A percentile compares a stretch with the other conserved stretches of the same genome.
Evolutionary conservation across 306 rosid genomes (phyloP).

Genomic region (Senna siamea): DNA sequence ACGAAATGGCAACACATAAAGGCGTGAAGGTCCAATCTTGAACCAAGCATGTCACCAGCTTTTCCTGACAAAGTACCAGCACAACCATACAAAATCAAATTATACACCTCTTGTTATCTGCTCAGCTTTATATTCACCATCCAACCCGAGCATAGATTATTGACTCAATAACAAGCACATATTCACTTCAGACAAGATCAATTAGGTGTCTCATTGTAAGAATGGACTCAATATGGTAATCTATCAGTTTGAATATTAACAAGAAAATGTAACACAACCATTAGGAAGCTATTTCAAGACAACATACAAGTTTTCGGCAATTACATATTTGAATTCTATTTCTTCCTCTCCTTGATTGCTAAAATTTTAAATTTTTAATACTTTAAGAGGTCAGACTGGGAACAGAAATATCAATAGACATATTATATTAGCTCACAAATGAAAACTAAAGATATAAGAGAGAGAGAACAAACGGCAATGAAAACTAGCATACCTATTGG

Average conservation of each 20-base stretch:
- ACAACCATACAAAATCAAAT: constrained; percentile 3
- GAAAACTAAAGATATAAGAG: background rate
- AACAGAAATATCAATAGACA: constrained; percentile 9
- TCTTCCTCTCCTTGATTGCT: background rate
- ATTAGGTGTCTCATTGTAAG: background rate
- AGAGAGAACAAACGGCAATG: background rate
- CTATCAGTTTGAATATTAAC: constrained; percentile 18
- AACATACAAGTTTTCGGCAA: background rate
- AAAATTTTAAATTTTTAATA: constrained; percentile 8
- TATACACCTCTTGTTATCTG: background rate
- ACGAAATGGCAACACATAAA: background rate
- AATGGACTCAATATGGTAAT: constrained; percentile 17
- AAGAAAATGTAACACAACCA: background rate
- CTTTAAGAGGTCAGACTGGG: background rate
- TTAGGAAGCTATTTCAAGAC: constrained; percentile 9
- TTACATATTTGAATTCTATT: constrained; percentile 10
- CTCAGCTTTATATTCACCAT: background rate
- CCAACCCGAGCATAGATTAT: background rate
- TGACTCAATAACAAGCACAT: background rate
- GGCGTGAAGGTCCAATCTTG: background rate
- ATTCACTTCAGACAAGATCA: constrained; percentile 11
- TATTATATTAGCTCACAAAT: background rate
- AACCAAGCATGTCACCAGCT: background rate
- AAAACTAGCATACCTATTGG: constrained; percentile 61
- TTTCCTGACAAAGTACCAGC: background rate